Conservation (phyloP, 352 stramenopile species). For the Phytopythium oedochilum region DNA sequence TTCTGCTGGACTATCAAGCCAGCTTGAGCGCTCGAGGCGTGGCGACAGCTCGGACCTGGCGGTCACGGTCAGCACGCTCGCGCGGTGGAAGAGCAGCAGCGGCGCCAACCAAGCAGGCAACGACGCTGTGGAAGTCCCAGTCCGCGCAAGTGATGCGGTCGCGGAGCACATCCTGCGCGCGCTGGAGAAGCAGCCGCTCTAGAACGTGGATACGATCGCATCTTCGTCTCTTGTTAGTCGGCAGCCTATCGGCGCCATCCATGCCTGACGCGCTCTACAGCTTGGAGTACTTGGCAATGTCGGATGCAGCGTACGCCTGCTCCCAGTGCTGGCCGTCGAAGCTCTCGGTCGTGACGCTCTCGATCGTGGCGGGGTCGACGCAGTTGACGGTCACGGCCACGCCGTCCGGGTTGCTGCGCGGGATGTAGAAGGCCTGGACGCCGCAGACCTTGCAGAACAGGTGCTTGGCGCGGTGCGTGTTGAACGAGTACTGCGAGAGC, state of each 20-base stretch:
- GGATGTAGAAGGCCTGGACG: conserved; percentile 78
- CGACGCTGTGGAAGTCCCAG: not conserved
- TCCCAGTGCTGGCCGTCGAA: conserved; percentile 85
- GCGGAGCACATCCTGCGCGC: conserved; percentile 26
- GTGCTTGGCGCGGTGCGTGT: conserved; percentile 74
- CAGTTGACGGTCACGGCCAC: conserved; percentile 72
- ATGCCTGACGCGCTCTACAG: too few relatives aligned
- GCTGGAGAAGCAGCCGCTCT: conserved; percentile 8
- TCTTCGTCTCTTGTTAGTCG: too few relatives aligned
- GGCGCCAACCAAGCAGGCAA: not conserved
- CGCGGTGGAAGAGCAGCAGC: conserved; percentile 12
- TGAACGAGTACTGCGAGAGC: conserved; percentile 81
- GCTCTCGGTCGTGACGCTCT: conserved; percentile 41
- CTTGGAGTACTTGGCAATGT: conserved; percentile 37
- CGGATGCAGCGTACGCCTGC: conserved; percentile 21
- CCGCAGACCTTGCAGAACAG: conserved; percentile 77
- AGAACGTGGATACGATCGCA: too few relatives aligned
- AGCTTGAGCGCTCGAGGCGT: not conserved
- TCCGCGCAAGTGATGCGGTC: conserved; percentile 43
- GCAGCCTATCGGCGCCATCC: too few relatives aligned
- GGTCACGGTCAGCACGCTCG: conserved; percentile 30
- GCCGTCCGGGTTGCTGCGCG: conserved; percentile 77
- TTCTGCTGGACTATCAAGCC: not conserved
- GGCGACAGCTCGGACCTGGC: conserved; percentile 11
- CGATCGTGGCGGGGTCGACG: conserved; percentile 45